Evolutionary conservation across 2,329 filamentous ascomycete species (phyloP).

Genomic region (Chrysosporium queenslandicum): DNA sequence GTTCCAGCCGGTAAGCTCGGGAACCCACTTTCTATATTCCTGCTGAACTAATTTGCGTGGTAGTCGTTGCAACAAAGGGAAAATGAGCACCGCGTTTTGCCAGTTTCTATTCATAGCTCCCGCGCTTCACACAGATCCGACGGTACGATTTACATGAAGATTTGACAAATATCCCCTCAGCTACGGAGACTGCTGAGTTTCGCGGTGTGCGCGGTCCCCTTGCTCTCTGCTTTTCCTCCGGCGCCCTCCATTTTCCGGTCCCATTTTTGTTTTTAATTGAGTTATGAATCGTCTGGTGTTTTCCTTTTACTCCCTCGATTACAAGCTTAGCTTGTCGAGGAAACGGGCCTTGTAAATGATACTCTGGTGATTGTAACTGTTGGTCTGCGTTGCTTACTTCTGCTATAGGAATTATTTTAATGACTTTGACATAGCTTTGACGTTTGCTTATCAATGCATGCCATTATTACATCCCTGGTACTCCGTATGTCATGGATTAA

Average conservation of each 20-base stretch:
- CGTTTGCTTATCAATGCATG: background rate
- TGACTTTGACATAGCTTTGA: background rate
- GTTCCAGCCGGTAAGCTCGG: constrained; percentile 66
- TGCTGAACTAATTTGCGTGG: constrained; percentile 8
- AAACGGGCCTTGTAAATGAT: constrained; percentile 36
- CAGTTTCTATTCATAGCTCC: background rate
- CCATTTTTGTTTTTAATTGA: background rate
- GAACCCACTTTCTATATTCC: background rate
- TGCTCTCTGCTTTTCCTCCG: background rate
- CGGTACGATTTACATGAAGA: background rate
- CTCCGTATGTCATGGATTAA: background rate
- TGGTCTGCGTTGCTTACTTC: constrained; percentile 26
- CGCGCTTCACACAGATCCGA: background rate
- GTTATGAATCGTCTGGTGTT: constrained; percentile 6
- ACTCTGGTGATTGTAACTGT: constrained; percentile 28
- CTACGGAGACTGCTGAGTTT: background rate
- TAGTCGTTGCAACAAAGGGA: constrained; percentile 15
- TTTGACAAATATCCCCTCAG: background rate
- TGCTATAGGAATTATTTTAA: constrained; percentile 17
- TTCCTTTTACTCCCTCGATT: constrained; percentile 2
- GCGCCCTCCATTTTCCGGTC: constrained; percentile 8
- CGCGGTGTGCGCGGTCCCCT: background rate
- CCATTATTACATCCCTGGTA: no score
- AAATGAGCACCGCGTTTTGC: constrained; percentile 1
- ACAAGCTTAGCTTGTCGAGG: constrained; percentile 18